phyloP scores from a whole-genome alignment of 352 stramenopile species.

The Phytopythium helicoides region DNA sequence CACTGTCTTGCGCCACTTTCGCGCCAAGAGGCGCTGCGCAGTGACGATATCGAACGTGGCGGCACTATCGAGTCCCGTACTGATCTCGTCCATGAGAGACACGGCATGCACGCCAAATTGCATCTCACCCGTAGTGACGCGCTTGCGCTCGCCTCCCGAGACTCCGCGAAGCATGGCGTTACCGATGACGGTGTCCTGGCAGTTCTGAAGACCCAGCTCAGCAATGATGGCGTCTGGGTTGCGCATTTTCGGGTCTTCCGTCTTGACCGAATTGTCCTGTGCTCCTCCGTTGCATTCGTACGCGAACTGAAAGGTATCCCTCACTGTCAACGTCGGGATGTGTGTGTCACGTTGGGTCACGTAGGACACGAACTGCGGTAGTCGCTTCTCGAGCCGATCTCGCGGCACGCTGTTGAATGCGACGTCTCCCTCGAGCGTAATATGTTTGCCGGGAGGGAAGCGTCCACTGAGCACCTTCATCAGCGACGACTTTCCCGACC shows the following conservation, averaged over 20 bases:
- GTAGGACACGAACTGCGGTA: conserved; percentile 25
- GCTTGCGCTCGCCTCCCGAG: conserved; percentile 83
- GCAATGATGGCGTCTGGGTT: conserved; percentile 4
- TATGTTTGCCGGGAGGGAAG: conserved; percentile 15
- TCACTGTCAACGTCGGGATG: conserved; percentile 19
- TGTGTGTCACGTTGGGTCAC: conserved; percentile 41
- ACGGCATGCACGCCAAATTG: conserved; percentile 62
- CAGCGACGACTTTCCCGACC: conserved; percentile 53
- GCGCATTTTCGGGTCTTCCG: conserved; percentile 14
- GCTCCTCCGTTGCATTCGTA: conserved; percentile 59
- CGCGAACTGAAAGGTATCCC: conserved; percentile 86
- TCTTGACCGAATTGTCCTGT: conserved; percentile 15
- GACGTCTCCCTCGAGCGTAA: conserved; percentile 16
- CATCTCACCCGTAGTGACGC: conserved; percentile 85
- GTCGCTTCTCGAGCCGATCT: conserved; percentile 10
- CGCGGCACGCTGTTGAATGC: conserved; percentile 13
- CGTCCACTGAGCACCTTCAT: conserved; percentile 25
- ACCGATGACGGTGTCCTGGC: conserved; percentile 33
- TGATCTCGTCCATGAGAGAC: conserved; percentile 59
- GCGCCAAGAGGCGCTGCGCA: conserved; percentile 48
- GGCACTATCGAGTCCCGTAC: conserved; percentile 33
- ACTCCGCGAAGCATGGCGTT: conserved; percentile 40
- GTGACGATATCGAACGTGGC: conserved; percentile 64
- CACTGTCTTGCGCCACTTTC: conserved; percentile 20
- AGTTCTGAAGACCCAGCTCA: conserved; percentile 23